Base-by-base conservation (phyloP, 2,329 filamentous ascomycete species). In the Phialophora chinensis region DNA sequence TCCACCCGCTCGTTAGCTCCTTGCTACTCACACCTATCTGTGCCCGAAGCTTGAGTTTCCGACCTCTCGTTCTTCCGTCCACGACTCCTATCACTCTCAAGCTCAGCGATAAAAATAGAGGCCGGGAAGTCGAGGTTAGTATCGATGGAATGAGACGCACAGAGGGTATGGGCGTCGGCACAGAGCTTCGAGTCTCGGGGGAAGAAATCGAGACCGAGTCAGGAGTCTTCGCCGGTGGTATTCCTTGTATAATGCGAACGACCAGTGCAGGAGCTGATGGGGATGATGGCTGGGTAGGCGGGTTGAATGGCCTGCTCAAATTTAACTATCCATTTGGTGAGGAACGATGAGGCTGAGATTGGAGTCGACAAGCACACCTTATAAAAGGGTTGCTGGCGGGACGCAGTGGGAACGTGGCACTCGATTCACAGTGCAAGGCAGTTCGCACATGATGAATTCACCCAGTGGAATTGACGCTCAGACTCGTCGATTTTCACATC, bases 261-360 rank as follows among this genome's bases (percentile, higher is more conserved):
- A 70, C 80, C 72, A 73, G 83, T 72, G 81, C 85, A 72, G 72
- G 75, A 4, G 79, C 76, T 47, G 82, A 79, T 73, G 82, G 84
- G 27, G 92, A 97, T 74, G 94, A 98, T 77, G 92, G 94, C 20
- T 99, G 95, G 95, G 94, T 99, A 2, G 94, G 94, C 0, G 94
- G 95, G 0, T 79, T 99, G 75, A 99, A 97, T 75, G 92, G 92
- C 10, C 77, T 98, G 74, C 80, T 99, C 72, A 99, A 99, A 81
- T 99, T 98, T 77, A 99, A 99, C 77, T 92, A 97, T 80, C 93
- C 94, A 0, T 98, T 98, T 83, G 95, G 95, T 0, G 90, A 90
- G 73, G 83, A 83, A 61, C 72, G 27, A 31, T 73, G 64, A 71
- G 54, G 27, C 20, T 35, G 20, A 20, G 35, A 14, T 23, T 12